These are phyloP conservation scores for Metarhizium humberi DNA, from an alignment of 2,329 filamentous ascomycete genomes.

Conservation along the genomic window DNA sequence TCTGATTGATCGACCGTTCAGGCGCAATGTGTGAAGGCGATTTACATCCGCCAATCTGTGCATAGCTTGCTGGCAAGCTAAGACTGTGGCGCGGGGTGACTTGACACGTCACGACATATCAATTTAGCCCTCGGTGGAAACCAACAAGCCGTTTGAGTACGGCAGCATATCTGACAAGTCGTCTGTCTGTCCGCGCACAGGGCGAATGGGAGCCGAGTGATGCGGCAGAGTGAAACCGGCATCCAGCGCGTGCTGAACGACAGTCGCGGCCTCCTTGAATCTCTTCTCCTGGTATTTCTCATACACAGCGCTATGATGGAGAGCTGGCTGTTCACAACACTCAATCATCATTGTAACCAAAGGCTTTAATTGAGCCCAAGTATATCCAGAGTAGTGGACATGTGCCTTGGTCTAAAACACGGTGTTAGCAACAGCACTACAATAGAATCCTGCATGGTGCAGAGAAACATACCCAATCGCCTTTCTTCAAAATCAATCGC, in stretches of 20 bases:
- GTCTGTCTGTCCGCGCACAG: slow-evolving; percentile 12
- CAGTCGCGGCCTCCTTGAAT: slow-evolving; percentile 75
- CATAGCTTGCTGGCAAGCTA: not conserved
- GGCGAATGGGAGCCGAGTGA: slow-evolving; percentile 28
- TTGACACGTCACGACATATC: not conserved
- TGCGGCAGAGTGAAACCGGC: slow-evolving; percentile 46
- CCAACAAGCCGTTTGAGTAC: slow-evolving; percentile 18
- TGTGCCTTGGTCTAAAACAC: slow-evolving; percentile 61
- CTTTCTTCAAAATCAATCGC: slow-evolving; percentile 80
- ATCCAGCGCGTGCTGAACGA: slow-evolving; percentile 66
- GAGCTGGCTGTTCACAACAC: slow-evolving; percentile 71
- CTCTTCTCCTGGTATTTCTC: slow-evolving; percentile 86
- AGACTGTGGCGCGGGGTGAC: not conserved
- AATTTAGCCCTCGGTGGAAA: slow-evolving; percentile 17
- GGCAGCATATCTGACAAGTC: slow-evolving; percentile 16
- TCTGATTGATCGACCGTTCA: not conserved
- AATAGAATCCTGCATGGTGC: not conserved
- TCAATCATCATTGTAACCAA: slow-evolving; percentile 73
- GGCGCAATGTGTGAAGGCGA: not conserved
- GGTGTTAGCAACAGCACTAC: not conserved
- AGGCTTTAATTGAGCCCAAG: slow-evolving; percentile 70
- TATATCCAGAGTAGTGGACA: slow-evolving; percentile 90
- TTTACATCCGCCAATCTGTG: not conserved
- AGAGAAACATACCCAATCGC: slow-evolving; percentile 67
- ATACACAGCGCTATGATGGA: slow-evolving; percentile 79